phyloP scores from a whole-genome alignment of 768 basidiomycete genomes.

The Boletus subcaerulescens region DNA sequence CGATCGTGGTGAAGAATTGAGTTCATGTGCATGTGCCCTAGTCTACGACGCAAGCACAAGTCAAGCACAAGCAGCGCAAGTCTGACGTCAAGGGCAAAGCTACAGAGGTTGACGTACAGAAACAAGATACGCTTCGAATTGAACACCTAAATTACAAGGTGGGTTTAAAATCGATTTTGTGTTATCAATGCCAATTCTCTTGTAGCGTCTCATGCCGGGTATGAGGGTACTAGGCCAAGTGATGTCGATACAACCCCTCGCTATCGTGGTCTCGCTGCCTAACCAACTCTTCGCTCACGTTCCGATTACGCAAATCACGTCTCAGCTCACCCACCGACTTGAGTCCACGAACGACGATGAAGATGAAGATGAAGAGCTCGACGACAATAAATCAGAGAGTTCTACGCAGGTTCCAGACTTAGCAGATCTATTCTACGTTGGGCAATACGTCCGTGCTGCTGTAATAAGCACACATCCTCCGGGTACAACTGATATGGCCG shows the following conservation, averaged over 20 bases:
- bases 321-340: conserved; percentile 69
- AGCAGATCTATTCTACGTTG: conserved; percentile 69
- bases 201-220: conserved; percentile 71
- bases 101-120: conserved; percentile 28
- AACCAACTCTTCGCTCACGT: conserved; percentile 92
- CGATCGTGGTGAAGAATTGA: neutral
- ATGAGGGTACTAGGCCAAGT: conserved; percentile 91
- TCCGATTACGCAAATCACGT: conserved; percentile 89
- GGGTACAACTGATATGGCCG: conserved; percentile 57
- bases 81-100: conserved; percentile 37
- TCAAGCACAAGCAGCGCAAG: conserved; percentile 47
- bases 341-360: conserved; percentile 58
- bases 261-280: conserved; percentile 90
- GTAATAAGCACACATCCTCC: conserved; percentile 68
- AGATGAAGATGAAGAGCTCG: conserved; percentile 42
- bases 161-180: conserved; percentile 7
- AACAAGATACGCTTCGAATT: conserved; percentile 60
- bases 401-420: conserved; percentile 59
- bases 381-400: conserved; percentile 41
- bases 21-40: conserved; percentile 33
- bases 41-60: conserved; percentile 38
- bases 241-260: conserved; percentile 80
- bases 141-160: conserved; percentile 96
- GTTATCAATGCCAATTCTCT: conserved; percentile 3
- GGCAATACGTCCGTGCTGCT: conserved; percentile 80